Percentiles rank a stretch among this genome's conserved stretches.
phyloP scores from a whole-genome alignment of 352 stramenopile genomes.

The Globisporangium ultimum region DNA sequence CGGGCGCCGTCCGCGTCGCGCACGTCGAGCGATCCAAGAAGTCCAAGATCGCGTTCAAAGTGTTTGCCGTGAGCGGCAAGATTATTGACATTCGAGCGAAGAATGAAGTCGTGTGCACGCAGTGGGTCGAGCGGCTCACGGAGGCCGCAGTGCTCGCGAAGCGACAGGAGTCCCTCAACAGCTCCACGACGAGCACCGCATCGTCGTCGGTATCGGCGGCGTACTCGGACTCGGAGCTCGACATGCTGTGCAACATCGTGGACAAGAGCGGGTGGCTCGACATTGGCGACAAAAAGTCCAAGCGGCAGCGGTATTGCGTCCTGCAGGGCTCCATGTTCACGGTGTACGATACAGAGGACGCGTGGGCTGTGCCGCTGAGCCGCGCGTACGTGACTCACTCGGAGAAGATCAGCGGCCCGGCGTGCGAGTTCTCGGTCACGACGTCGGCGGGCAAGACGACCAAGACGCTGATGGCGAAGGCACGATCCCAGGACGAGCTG shows the following conservation, averaged over 20 bases:
- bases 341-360: constrained; percentile 78
- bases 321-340: constrained; percentile 82
- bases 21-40: constrained; percentile 75
- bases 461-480: constrained; percentile 69
- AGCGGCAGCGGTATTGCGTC: constrained; percentile 69
- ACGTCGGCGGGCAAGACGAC: constrained; percentile 65
- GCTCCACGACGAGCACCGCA: constrained; percentile 64
- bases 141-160: constrained; percentile 67
- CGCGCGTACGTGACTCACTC: constrained; percentile 70
- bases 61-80: constrained; percentile 79
- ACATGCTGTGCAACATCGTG: constrained; percentile 66
- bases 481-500: constrained; percentile 68
- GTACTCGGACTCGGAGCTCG: constrained; percentile 72
- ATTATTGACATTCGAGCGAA: constrained; percentile 81
- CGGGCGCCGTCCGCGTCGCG: constrained; percentile 66
- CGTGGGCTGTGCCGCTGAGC: constrained; percentile 73
- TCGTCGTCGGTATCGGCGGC: constrained; percentile 59
- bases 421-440: constrained; percentile 62
- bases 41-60: constrained; percentile 81
- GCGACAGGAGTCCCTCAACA: constrained; percentile 74
- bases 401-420: constrained; percentile 54
- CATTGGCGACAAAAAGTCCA: constrained; percentile 74
- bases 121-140: constrained; percentile 75
- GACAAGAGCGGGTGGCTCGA: constrained; percentile 81
- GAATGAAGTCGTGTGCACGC: constrained; percentile 65